A percentile compares a stretch with the other conserved stretches of the same genome.
Evolutionary conservation across 2,329 filamentous ascomycete genomes (phyloP).

Genomic region (Curvularia hawaiiensis): DNA sequence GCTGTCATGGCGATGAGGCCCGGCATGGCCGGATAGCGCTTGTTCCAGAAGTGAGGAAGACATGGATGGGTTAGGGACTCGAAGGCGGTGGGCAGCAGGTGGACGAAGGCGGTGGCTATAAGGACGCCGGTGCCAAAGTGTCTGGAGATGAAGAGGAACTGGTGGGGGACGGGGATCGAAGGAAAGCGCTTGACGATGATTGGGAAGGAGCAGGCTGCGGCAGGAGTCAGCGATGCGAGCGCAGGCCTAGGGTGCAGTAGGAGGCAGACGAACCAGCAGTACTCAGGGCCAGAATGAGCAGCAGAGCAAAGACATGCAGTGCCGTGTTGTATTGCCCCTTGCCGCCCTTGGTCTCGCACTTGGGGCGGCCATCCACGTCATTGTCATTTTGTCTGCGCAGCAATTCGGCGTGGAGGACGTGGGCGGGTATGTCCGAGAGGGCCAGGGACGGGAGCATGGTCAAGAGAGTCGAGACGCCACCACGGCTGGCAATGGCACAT

Average conservation of each 20-base stretch:
- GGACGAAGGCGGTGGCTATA: constrained; percentile 49
- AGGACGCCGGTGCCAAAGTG: constrained; percentile 50
- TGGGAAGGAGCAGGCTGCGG: constrained; percentile 47
- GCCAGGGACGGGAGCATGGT: constrained; percentile 24
- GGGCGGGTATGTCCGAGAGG: constrained; percentile 47
- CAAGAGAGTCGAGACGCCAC: constrained; percentile 16
- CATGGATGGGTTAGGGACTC: constrained; percentile 48
- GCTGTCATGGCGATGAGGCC: constrained; percentile 48
- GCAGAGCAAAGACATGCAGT: constrained; percentile 62
- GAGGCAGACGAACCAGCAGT: constrained; percentile 52
- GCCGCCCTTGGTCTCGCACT: constrained; percentile 57
- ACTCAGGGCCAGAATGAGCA: constrained; percentile 62
- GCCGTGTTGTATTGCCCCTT: constrained; percentile 60
- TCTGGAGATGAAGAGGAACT: constrained; percentile 48
- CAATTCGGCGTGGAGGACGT: constrained; percentile 57
- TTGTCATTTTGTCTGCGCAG: constrained; percentile 49
- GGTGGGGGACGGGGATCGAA: constrained; percentile 44
- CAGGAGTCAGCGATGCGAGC: constrained; percentile 20
- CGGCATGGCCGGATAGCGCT: constrained; percentile 48
- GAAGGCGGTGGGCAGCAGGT: constrained; percentile 50
- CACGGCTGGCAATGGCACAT: neutral
- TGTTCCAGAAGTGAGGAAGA: constrained; percentile 47
- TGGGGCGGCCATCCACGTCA: constrained; percentile 50
- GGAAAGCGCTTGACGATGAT: constrained; percentile 49
- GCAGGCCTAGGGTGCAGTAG: neutral